Evolutionary conservation across 2,329 filamentous ascomycete species (phyloP).

Genomic region (Aspergillus glaucus): DNA sequence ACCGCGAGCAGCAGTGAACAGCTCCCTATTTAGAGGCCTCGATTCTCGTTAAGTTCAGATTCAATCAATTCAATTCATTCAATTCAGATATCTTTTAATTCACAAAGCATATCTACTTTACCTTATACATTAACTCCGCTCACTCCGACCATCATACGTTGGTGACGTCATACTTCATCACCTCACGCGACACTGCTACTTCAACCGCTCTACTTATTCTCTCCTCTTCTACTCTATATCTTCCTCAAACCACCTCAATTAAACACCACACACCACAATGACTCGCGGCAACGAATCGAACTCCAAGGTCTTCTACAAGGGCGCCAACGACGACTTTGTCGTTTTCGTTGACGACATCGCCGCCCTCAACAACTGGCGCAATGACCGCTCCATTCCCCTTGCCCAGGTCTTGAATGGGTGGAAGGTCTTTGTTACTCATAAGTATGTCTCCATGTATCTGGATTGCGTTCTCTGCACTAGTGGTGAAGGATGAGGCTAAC

Average conservation of each 20-base stretch:
- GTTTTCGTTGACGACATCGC: slow-evolving; percentile 47
- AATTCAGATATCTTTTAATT: neutral
- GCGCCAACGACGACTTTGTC: slow-evolving; percentile 62
- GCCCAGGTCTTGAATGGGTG: slow-evolving; percentile 80
- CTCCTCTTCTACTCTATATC: neutral
- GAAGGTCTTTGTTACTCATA: slow-evolving; percentile 84
- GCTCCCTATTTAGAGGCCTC: neutral
- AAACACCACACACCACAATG: slow-evolving; percentile 43
- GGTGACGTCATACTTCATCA: slow-evolving; percentile 21
- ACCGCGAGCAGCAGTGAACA: too few species aligned
- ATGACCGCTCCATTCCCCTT: slow-evolving; percentile 70
- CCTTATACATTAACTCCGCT: slow-evolving; percentile 5
- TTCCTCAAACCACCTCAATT: neutral
- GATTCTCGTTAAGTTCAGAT: too few species aligned
- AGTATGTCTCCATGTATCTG: slow-evolving; percentile 52
- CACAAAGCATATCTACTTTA: neutral
- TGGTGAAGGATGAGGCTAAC: neutral
- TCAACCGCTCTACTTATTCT: neutral
- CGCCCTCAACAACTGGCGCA: slow-evolving; percentile 72
- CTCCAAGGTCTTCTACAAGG: slow-evolving; percentile 82
- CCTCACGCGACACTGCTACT: slow-evolving; percentile 3
- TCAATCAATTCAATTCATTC: neutral
- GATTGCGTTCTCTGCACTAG: neutral
- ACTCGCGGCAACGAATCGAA: slow-evolving; percentile 63
- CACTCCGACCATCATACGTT: slow-evolving; percentile 1